Evolutionary conservation across 2,329 filamentous ascomycete species (phyloP).

Genomic region (Apiospora marii): DNA sequence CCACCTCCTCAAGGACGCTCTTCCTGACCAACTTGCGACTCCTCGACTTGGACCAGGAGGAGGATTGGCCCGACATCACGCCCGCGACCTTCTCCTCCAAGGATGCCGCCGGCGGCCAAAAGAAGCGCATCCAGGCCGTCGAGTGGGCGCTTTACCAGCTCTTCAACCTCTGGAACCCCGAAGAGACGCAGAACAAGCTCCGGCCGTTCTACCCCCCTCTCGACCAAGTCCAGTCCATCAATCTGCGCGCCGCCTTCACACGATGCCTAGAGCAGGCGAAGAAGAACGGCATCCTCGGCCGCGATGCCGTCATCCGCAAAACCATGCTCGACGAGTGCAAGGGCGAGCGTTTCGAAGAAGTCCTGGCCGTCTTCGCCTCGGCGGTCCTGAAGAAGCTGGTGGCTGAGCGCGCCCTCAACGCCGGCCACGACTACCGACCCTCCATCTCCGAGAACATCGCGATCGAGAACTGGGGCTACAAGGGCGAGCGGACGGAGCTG

Average conservation of each 20-base stretch:
- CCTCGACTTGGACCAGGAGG: constrained; percentile 76
- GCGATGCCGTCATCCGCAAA: constrained; percentile 84
- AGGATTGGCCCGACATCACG: constrained; percentile 83
- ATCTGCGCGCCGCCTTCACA: constrained; percentile 84
- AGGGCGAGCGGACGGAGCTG: constrained; percentile 62
- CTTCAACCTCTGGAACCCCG: constrained; percentile 82
- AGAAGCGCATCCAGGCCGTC: constrained; percentile 80
- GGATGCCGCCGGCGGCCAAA: constrained; percentile 75
- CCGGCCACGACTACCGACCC: constrained; percentile 47
- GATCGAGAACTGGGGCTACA: constrained; percentile 66
- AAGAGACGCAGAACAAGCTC: constrained; percentile 80
- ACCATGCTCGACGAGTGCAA: constrained; percentile 98
- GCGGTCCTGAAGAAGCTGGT: constrained; percentile 78
- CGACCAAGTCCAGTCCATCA: constrained; percentile 89
- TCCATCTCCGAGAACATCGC: constrained; percentile 63
- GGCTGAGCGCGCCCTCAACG: constrained; percentile 49
- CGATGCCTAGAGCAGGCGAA: constrained; percentile 85
- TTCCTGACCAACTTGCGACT: constrained; percentile 87
- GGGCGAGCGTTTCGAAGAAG: constrained; percentile 87
- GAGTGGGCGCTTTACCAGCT: constrained; percentile 94
- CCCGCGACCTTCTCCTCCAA: constrained; percentile 72
- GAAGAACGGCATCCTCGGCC: constrained; percentile 82
- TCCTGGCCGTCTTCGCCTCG: constrained; percentile 84
- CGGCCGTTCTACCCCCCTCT: constrained; percentile 89
- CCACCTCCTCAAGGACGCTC: constrained; percentile 60